Evolutionary conservation across 169 alveolate genomes (phyloP), one percentile per base, ranked within the genome.

Genomic region (Plasmodium sp.): DNA sequence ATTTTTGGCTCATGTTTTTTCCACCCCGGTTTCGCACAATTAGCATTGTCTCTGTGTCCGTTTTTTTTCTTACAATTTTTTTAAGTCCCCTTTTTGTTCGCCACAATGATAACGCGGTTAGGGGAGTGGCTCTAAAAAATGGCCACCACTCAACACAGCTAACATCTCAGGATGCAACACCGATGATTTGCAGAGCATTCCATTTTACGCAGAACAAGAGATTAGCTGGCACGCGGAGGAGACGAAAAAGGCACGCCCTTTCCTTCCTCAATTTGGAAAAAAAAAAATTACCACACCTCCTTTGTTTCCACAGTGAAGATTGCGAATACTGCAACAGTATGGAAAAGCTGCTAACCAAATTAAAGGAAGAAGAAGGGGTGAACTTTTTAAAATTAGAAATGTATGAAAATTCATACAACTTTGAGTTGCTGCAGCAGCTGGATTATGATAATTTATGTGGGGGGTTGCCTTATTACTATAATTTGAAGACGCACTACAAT

Each of bases 381-480:
- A 77, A 81, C n/a, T 43, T 74, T 56, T 22, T 94, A 31, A 80
- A 86, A 90, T 84, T 72, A 33, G 82, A 82, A 71, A 39, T 84
- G 73, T 83, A 73, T 74, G 84, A 62, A 74, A 56, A 75, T 5
- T 16, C 86, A 22, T 88, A 88, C 56, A 88, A 88, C 67, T 43
- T 80, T 75, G 95, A 97, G 97, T 91, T 97, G n/a, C 82, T 97
- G 94, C 92, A 83, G 71, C 92, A 94, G 62, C 83, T 97, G 48
- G 97, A 96, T 48, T 79, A 84, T 48, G 80, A 82, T 54, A 92
- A 96, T 7, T 86, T 96, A 62, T 96, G 98, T 81, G 98, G 98
- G 0, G 98, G 98, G n/a, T 86, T 97, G n/a, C 98, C 98, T 18
- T 97, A 96, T 84, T 97, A 86, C 84, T 96, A 93, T 71, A 97